Evolutionary conservation across 139 green algal genomes (phyloP), one percentile per base, ranked within the genome.

Genomic region (Nannochloris sp.): DNA sequence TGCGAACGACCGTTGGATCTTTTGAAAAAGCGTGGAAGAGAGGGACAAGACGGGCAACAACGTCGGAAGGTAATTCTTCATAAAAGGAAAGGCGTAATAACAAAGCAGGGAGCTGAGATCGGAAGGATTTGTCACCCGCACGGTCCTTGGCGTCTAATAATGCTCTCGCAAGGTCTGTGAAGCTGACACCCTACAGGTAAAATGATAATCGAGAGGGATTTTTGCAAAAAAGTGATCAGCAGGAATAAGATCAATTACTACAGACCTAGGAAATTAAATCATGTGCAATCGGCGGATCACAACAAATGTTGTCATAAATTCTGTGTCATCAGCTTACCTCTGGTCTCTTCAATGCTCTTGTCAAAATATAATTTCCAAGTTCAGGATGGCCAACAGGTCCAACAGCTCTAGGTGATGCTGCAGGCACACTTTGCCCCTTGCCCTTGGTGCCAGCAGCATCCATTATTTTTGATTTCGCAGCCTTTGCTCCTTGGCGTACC

Each of bases 61-160:
- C 34, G 31, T 67, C 64, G 0, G 63, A 48, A 24, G 70, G 70
- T 10, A 73, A 48, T 31, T 77, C 62, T 36, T 77, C 70, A 29
- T 44, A 73, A 13, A 69, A 72, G 31, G 60, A 77, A 2, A 73
- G 48, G 8, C 70, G 54, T 35, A 64, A 15, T 25, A 77, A 29
- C 15, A 72, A 33, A 4, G n/a, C 32, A 15, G 37, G 4, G 2
- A 77, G 46, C 27, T 68, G 42, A 35, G 25, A 6, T 6, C 56
- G 42, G 5, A n/a, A 51, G 13, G 36, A 51, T 55, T 72, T 77
- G 39, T 73, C 63, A 29, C 37, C 47, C 23, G 39, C 42, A 12
- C 61, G 60, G 31, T 65, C 59, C 15, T 48, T n/a, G 8, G 51
- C 68, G 1, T 75, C 68, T 0, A 48, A 35, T 34, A 75, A 30